Evolutionary conservation across 139 green algal species (phyloP), one percentile per base, ranked within the genome.

Genomic region (Micractinium sp.): DNA sequence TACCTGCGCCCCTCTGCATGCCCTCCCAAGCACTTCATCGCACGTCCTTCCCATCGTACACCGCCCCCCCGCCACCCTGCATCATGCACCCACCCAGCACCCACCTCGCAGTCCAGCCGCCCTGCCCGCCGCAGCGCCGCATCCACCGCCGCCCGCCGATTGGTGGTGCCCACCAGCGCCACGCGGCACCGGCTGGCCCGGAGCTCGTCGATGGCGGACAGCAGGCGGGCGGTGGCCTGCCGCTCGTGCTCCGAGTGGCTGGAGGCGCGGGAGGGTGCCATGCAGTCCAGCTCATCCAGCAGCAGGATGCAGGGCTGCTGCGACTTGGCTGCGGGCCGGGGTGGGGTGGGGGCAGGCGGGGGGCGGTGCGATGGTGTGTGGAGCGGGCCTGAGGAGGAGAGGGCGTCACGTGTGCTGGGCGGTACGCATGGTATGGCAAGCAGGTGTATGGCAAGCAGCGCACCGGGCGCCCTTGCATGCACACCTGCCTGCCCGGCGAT

Each of bases 141-240:
- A 92, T 99, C 98, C 88, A 99, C 85, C 2, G 95, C 89, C 85
- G 99, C 97, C 13, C 97, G 96, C n/a, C 96, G 91, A 91, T 98
- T 99, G 38, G 98, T 99, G 4, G 98, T 96, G 9, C 93, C 93
- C 89, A 95, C 81, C 86, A 95, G 85, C 29, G 33, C 71, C 35
- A 93, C 91, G n/a, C 81, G 71, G 20, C 60, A 81, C 36, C 75
- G n/a, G 71, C 69, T 83, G 73, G 14, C 22, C 25, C 90, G 80
- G 56, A 93, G 69, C 53, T 87, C 82, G 33, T 93, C 90, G 5
- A 93, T 25, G 29, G 84, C 78, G 15, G 83, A 71, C 77, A 93
- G 36, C 81, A 89, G 85, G 47, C 85, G 75, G 29, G 75, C 63
- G 22, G 88, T 88, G 33, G 77, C 47, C 27, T 87, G 66, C 19